phyloP scores from a whole-genome alignment of 2,329 filamentous ascomycete species.

The Penicillium digitatum region DNA sequence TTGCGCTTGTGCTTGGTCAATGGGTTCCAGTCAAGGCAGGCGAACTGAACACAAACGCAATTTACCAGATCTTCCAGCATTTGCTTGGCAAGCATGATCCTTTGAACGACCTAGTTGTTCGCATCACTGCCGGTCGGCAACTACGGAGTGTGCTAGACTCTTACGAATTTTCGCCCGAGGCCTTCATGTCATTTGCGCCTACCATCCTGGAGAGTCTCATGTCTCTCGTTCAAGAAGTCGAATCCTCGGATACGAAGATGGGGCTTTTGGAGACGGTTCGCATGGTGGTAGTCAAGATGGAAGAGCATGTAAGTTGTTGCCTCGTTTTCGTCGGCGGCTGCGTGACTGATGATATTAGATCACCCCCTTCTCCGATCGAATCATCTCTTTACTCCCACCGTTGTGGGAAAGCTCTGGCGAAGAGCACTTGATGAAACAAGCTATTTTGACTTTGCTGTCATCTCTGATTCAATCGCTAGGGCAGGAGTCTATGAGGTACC shows the following conservation, averaged over 20 bases:
- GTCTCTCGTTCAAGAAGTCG: slow-evolving; percentile 71
- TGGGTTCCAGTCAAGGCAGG: slow-evolving; percentile 80
- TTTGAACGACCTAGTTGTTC: slow-evolving; percentile 84
- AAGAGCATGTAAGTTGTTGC: slow-evolving; percentile 55
- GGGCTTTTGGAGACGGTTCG: slow-evolving; percentile 83
- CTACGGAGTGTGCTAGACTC: slow-evolving; percentile 78
- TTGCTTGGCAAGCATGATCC: slow-evolving; percentile 72
- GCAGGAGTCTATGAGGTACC: slow-evolving; percentile 70
- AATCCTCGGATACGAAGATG: slow-evolving; percentile 83
- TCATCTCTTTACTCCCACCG: slow-evolving; percentile 73
- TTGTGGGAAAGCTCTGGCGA: slow-evolving; percentile 84
- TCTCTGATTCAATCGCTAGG: slow-evolving; percentile 85
- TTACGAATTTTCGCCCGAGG: slow-evolving; percentile 70
- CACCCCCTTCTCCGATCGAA: slow-evolving; percentile 66
- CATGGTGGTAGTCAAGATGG: slow-evolving; percentile 74
- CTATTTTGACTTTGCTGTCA: slow-evolving; percentile 79
- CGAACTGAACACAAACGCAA: slow-evolving; percentile 62
- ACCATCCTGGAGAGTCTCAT: slow-evolving; percentile 70
- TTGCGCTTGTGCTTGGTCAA: slow-evolving; percentile 81
- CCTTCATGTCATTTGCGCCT: slow-evolving; percentile 73
- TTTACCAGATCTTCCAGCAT: slow-evolving; percentile 87
- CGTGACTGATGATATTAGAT: slow-evolving; percentile 43
- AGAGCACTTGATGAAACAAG: slow-evolving; percentile 89
- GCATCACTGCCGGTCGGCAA: slow-evolving; percentile 83
- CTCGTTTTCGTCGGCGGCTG: background rate